These are phyloP conservation scores for Boletellus emodensis DNA, from an alignment of 768 basidiomycete species.

Conservation along the genomic window DNA sequence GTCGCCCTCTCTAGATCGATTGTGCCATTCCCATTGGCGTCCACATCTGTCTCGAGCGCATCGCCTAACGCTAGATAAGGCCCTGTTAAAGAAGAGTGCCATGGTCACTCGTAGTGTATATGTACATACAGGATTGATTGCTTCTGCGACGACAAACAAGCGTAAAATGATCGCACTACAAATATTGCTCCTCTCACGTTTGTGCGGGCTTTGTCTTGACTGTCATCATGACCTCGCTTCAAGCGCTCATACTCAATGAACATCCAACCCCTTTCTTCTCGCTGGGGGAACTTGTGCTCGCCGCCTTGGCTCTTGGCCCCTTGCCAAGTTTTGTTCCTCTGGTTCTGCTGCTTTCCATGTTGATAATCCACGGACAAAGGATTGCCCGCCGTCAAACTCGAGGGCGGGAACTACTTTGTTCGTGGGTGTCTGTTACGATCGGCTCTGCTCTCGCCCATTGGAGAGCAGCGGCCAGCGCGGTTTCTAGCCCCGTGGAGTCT, in stretches of 20 bases:
- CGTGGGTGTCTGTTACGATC: conserved; percentile 34
- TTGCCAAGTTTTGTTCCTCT: conserved; percentile 34
- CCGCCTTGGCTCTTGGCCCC: conserved; percentile 27
- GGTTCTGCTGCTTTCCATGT: conserved; percentile 21
- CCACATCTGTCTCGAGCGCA: no score
- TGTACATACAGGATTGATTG: not conserved
- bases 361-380: conserved; percentile 32
- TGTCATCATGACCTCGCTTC: conserved; percentile 22
- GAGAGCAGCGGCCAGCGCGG: conserved; percentile 46
- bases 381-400: conserved; percentile 27
- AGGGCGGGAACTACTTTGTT: conserved; percentile 31
- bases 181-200: conserved; percentile 5
- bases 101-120: not conserved
- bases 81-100: not conserved
- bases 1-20: no score
- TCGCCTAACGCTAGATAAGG: no score
- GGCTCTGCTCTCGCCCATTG: conserved; percentile 42
- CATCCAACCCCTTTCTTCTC: conserved; percentile 26
- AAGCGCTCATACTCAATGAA: conserved; percentile 21
- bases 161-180: conserved; percentile 14
- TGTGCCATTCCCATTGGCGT: not conserved
- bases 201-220: conserved; percentile 1
- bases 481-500: conserved; percentile 51
- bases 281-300: conserved; percentile 18
- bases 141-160: conserved; percentile 18